Evolutionary conservation across 2,329 filamentous ascomycete genomes (phyloP).

Genomic region (Dothistroma septosporum): DNA sequence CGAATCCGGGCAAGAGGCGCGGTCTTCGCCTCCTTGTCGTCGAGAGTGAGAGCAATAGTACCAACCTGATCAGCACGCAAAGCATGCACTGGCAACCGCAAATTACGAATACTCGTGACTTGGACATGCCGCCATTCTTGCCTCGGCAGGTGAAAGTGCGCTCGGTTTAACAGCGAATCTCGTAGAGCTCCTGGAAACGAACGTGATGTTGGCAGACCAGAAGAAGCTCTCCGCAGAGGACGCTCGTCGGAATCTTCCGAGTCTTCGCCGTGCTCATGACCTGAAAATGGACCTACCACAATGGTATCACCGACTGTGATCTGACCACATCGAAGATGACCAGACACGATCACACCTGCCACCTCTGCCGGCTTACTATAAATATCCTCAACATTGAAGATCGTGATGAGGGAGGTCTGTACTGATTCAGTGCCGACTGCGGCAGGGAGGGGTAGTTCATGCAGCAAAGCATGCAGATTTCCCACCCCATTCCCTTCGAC

Average conservation of each 20-base stretch:
- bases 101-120: slow-evolving; percentile 80
- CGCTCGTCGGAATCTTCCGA: slow-evolving; percentile 36
- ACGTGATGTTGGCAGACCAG: slow-evolving; percentile 40
- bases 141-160: slow-evolving; percentile 26
- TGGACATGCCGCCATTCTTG: slow-evolving; percentile 76
- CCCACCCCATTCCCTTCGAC: slow-evolving; percentile 79
- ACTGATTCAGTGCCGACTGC: neutral
- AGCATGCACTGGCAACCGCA: slow-evolving; percentile 74
- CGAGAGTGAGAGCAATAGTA: slow-evolving; percentile 70
- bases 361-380: slow-evolving; percentile 58
- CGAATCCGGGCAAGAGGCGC: slow-evolving; percentile 43
- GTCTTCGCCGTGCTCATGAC: slow-evolving; percentile 30
- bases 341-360: slow-evolving; percentile 64
- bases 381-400: slow-evolving; percentile 90
- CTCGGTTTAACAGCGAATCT: slow-evolving; percentile 23
- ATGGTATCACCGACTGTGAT: slow-evolving; percentile 75
- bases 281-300: slow-evolving; percentile 66
- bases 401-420: slow-evolving; percentile 28
- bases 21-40: slow-evolving; percentile 35
- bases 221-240: slow-evolving; percentile 23
- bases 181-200: slow-evolving; percentile 48
- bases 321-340: slow-evolving; percentile 73
- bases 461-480: slow-evolving; percentile 75
- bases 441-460: slow-evolving; percentile 63
- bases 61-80: slow-evolving; percentile 80